Evolutionary conservation across 139 green algal genomes (phyloP).

Genomic region (Volvox reticuliferus): DNA sequence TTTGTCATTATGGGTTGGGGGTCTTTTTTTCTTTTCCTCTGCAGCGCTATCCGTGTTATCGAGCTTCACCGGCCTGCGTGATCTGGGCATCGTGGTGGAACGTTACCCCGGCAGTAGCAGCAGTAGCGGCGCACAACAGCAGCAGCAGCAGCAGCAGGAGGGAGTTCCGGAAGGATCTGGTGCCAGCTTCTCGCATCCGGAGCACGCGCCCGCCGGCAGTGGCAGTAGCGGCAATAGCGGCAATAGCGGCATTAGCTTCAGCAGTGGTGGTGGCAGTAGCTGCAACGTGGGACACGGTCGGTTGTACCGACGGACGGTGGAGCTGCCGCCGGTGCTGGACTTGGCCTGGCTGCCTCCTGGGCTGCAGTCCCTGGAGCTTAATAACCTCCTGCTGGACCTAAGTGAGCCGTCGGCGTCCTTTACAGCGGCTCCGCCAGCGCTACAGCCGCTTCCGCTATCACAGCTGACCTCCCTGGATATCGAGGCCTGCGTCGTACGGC

Average conservation of each 20-base stretch:
- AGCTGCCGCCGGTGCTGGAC: slow-evolving; percentile 26
- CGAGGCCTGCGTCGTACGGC: slow-evolving; percentile 27
- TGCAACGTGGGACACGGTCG: background rate
- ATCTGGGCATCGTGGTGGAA: slow-evolving; percentile 44
- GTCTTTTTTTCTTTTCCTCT: background rate
- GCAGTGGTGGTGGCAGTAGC: background rate
- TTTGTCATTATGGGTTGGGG: no score
- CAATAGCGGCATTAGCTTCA: background rate
- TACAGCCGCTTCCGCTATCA: slow-evolving; percentile 18
- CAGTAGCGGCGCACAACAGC: background rate
- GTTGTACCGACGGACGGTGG: background rate
- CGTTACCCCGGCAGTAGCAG: background rate
- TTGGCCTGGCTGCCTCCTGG: slow-evolving; percentile 14
- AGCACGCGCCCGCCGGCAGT: background rate
- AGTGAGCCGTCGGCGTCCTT: background rate
- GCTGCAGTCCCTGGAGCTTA: slow-evolving; percentile 31
- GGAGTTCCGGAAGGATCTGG: background rate
- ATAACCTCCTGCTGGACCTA: slow-evolving; percentile 26
- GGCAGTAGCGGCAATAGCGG: background rate
- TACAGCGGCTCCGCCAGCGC: background rate
- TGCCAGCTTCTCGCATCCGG: background rate
- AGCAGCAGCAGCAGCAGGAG: background rate
- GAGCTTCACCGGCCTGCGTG: slow-evolving; percentile 37
- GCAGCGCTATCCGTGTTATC: slow-evolving; percentile 18
- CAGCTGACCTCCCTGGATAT: slow-evolving; percentile 11